Conservation (phyloP, 306 rosid species). For the Begonia peltatifolia region DNA sequence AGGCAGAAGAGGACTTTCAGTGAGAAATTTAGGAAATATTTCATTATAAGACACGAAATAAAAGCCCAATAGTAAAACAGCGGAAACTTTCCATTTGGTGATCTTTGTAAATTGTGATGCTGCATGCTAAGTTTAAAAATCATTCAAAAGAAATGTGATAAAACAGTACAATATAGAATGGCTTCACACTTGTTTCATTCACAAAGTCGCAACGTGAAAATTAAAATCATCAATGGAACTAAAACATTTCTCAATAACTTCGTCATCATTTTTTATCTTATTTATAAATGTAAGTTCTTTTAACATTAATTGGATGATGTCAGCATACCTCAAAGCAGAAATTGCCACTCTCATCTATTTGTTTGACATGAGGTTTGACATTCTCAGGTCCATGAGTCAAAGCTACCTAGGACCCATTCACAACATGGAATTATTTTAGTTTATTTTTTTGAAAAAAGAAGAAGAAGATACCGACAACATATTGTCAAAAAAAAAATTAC, state of each 20-base stretch:
- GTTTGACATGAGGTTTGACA: constrained; percentile 79
- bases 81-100: too few relatives aligned
- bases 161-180: too few relatives aligned
- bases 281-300: too few relatives aligned
- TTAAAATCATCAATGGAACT: background rate
- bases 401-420: constrained; percentile 46
- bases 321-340: constrained; percentile 89
- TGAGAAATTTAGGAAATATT: too few relatives aligned
- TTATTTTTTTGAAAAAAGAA: too few relatives aligned
- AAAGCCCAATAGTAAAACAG: too few relatives aligned
- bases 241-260: constrained; percentile 9
- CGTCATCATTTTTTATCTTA: background rate
- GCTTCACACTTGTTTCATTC: background rate
- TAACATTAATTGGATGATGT: background rate
- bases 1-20: too few relatives aligned
- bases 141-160: too few relatives aligned
- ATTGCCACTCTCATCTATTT: constrained; percentile 64
- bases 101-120: too few relatives aligned
- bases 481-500: constrained; percentile 9
- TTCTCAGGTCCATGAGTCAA: constrained; percentile 98
- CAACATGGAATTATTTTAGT: too few relatives aligned
- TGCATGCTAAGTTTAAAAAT: too few relatives aligned
- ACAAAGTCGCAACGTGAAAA: background rate
- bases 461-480: constrained; percentile 6
- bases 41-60: too few relatives aligned